Evolutionary conservation across 106 monocot genomes (phyloP), one percentile per base, ranked within the genome.

Genomic region (Dendrobium chrysotoxum): DNA sequence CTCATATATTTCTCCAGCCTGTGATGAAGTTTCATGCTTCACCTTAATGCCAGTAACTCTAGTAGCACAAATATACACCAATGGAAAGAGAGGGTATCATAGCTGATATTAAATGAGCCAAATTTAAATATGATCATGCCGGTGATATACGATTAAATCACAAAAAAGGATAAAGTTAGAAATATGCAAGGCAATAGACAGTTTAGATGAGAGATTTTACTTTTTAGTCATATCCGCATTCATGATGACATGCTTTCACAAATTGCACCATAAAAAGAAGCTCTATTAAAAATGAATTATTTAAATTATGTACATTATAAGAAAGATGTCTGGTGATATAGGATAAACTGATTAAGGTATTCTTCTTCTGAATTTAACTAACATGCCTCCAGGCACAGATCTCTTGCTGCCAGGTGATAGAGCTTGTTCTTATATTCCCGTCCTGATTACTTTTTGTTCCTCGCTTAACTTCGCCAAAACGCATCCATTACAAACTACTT

Each of bases 1-100:
- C 81, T 95, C 92, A 95, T 91, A 78, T 91, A 86, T 83, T 89
- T 98, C 89, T 89, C 57, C 57, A 78, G 55, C 57, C 78, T 78
- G 53, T 1, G 53, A 53, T 50, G 2, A 30, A 28, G 28, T 77
- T 28, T 10, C 23, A n/a, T 23, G 45, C 23, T 45, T 50, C 50
- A 50, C 16, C 15, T 77, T 77, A 53, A 18, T 46, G 28, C 3
- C 16, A 28, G 31, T 53, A 31, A 12, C 53, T 50, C 30, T 28
- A 77, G 17, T 50, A 77, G 13, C 28, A 77, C 26, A 77, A 77
- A 30, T 50, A 70, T 35, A 11, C n/a, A 70, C 4, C 70, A 28
- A 70, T 35, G 21, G 70, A 35, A 70, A 70, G 35, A 70, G 15
- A 31, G 35, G 70, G 35, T 35, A 70, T 61, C 66, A 67, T 12